A percentile compares a stretch with the other conserved stretches of the same genome.
Evolutionary conservation across 1,139 yeast genomes (phyloP).

Genomic region (Nakaseomyces delphensis): DNA sequence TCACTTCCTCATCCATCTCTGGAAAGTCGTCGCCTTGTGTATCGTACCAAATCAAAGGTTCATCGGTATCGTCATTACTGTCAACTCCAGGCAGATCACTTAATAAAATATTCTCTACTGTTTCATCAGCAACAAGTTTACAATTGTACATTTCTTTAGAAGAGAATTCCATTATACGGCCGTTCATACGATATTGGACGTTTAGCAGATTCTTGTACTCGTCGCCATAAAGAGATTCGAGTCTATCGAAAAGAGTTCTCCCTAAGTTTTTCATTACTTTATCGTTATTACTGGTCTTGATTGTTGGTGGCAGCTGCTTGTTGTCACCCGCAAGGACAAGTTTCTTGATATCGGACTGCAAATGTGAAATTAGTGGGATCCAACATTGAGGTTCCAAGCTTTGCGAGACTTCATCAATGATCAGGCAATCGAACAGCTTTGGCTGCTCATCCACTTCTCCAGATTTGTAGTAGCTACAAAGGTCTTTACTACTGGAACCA

Average conservation of each 20-base stretch:
- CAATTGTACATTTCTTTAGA: constrained; percentile 58
- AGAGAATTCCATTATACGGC: constrained; percentile 68
- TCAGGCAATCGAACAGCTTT: constrained; percentile 63
- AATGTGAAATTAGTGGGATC: constrained; percentile 77
- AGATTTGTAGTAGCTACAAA: constrained; percentile 41
- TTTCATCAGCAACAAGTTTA: constrained; percentile 50
- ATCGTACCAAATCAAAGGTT: constrained; percentile 70
- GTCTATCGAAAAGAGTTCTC: constrained; percentile 69
- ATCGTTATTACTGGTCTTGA: constrained; percentile 39
- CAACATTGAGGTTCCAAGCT: constrained; percentile 93
- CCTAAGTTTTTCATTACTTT: constrained; percentile 38
- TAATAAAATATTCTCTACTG: constrained; percentile 47
- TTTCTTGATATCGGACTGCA: constrained; percentile 42
- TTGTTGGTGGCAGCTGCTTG: constrained; percentile 76
- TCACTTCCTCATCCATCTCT: constrained; percentile 42
- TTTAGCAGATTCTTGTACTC: constrained; percentile 50
- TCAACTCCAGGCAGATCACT: constrained; percentile 48
- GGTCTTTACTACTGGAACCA: constrained; percentile 71
- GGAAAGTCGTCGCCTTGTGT: constrained; percentile 86
- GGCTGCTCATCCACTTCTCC: constrained; percentile 17
- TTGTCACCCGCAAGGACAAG: constrained; percentile 80
- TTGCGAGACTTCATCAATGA: constrained; percentile 94
- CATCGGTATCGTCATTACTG: constrained; percentile 37
- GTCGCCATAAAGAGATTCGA: constrained; percentile 46
- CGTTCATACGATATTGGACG: constrained; percentile 83